Conservation (phyloP, 1,139 yeast species). For the Yamadazyma taylorii region DNA sequence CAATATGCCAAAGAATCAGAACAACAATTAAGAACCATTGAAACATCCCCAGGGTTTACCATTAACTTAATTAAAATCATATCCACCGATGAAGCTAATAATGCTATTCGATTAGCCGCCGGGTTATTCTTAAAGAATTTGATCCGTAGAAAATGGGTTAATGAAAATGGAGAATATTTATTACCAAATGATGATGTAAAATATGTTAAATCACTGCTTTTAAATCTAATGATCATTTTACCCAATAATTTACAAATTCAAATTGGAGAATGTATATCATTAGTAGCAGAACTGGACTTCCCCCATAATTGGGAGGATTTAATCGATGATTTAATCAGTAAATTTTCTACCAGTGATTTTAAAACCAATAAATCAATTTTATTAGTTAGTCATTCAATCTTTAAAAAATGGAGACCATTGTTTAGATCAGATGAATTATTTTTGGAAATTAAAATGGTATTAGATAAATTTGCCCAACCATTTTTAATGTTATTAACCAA, state of each 20-base stretch:
- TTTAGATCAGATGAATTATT: conserved; percentile 90
- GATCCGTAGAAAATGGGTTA: conserved; percentile 82
- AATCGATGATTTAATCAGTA: conserved; percentile 70
- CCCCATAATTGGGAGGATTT: conserved; percentile 86
- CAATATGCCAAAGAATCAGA: conserved; percentile 63
- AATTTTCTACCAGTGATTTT: conserved; percentile 65
- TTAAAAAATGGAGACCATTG: conserved; percentile 94
- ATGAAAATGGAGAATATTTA: conserved; percentile 80
- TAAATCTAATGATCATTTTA: conserved; percentile 77
- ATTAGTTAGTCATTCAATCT: conserved; percentile 91
- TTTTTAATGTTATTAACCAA: conserved; percentile 65
- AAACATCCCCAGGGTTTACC: conserved; percentile 70
- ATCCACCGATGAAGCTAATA: conserved; percentile 56
- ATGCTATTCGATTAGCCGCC: conserved; percentile 76
- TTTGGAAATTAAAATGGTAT: conserved; percentile 81
- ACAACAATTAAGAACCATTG: conserved; percentile 56
- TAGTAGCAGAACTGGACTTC: conserved; percentile 94
- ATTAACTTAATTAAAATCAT: conserved; percentile 74
- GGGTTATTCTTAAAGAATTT: conserved; percentile 90
- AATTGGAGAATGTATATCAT: conserved; percentile 88
- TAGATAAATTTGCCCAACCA: conserved; percentile 83
- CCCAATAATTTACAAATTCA: conserved; percentile 81
- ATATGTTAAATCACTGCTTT: conserved; percentile 71
- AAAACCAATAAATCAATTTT: conserved; percentile 81
- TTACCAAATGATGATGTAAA: conserved; percentile 62